Evolutionary conservation across 495 filamentous ascomycete species (phyloP), one percentile per base, ranked within the genome.

Genomic region (Daldinia childiae): DNA sequence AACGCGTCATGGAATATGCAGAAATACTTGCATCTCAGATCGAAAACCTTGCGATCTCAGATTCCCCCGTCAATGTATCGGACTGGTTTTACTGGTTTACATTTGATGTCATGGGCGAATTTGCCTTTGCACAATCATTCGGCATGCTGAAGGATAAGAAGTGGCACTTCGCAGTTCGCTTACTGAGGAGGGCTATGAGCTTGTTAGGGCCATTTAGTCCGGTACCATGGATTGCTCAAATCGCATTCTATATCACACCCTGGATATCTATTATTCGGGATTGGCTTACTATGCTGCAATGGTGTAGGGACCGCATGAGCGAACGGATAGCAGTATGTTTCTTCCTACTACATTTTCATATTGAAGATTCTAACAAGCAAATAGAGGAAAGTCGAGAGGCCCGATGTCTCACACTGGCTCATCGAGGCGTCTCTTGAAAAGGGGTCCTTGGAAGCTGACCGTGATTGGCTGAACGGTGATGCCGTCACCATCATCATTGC

Each of bases 61-160:
- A 60, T 39, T 51, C 63, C 17, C 65, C 79, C 0, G 21, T 81
- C 21, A 66, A 74, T 14, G 68, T 76, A 0, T 76, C 77, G 3
- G 71, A 80, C 8, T 73, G 78, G 57, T 75, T 81, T 41, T 73
- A 74, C 32, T 82, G 75, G 71, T 80, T 79, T 32, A 73, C 77
- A 1, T 85, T 83, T 58, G 82, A 85, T 41, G 77, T 82, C 0
- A 80, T 85, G 71, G 79, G 81, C 21, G 80, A 83, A 17, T 78
- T 84, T 17, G 80, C 80, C 14, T 84, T 84, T 70, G 77, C 58
- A 4, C 39, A 12, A 11, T 76, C 77, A 14, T 82, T 83, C 39
- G 61, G 64, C 50, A 84, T 84, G 83, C 69, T 87, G 0, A 52
- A 71, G 26, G 70, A 77, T 38, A 65, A 74, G 14, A 57, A 78